Evolutionary conservation across 352 stramenopile genomes (phyloP).

Genomic region (Aphanomyces euteiches): DNA sequence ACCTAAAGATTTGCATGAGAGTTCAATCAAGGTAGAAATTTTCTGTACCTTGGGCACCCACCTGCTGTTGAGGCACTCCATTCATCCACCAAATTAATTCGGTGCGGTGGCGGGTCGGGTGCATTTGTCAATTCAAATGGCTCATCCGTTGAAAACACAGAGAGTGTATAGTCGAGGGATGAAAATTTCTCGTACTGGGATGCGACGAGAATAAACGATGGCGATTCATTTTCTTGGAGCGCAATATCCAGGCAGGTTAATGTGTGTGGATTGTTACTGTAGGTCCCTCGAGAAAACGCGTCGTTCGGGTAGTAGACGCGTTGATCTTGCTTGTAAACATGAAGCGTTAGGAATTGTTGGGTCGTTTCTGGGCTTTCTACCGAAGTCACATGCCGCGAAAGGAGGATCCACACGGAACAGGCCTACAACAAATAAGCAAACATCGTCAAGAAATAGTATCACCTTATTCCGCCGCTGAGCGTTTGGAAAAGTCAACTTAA

Average conservation of each 20-base stretch:
- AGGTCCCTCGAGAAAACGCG: constrained; percentile 74
- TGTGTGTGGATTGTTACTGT: constrained; percentile 92
- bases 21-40: neutral
- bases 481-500: constrained; percentile 68
- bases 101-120: constrained; percentile 3
- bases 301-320: constrained; percentile 84
- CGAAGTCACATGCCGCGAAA: constrained; percentile 89
- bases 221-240: constrained; percentile 44
- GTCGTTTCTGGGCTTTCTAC: constrained; percentile 52
- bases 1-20: constrained; percentile 12
- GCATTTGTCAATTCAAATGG: constrained; percentile 20
- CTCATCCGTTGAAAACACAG: constrained; percentile 65
- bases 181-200: constrained; percentile 90
- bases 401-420: constrained; percentile 86
- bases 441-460: neutral
- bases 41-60: constrained; percentile 22
- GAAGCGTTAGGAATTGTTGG: constrained; percentile 86
- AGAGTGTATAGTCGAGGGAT: constrained; percentile 86
- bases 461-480: constrained; percentile 31
- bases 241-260: constrained; percentile 84
- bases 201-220: constrained; percentile 78
- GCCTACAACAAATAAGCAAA: constrained; percentile 23
- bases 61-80: constrained; percentile 12
- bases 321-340: constrained; percentile 74
- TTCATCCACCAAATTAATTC: neutral